Percentiles rank a stretch among this genome's conserved stretches.
phyloP scores from a whole-genome alignment of 148 eudicot species.

The Vaccinium vitisidaea region DNA sequence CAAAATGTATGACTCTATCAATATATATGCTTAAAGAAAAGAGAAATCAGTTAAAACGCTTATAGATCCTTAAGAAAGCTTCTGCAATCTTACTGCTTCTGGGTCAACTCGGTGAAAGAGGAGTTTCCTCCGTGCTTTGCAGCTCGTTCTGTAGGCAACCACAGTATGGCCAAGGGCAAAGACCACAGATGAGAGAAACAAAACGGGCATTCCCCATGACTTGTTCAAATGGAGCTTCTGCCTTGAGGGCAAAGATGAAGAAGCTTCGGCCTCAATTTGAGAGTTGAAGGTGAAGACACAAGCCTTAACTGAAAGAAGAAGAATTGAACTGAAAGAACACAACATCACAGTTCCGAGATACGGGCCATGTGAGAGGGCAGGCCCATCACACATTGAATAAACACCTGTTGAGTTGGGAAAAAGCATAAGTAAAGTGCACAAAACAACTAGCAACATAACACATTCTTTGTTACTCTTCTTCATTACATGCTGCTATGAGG shows the following conservation, averaged over 20 bases:
- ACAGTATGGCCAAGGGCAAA: slow-evolving; percentile 98
- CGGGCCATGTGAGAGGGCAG: slow-evolving; percentile 88
- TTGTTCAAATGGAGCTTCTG: slow-evolving; percentile 80
- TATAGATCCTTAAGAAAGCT: not conserved
- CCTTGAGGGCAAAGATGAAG: slow-evolving; percentile 64
- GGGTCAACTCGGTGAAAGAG: slow-evolving; percentile 82
- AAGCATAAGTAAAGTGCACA: slow-evolving; percentile 1
- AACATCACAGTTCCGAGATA: slow-evolving; percentile 83
- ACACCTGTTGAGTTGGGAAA: slow-evolving; percentile 53
- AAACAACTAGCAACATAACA: not conserved
- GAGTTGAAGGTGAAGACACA: slow-evolving; percentile 84
- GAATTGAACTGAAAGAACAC: slow-evolving; percentile 67
- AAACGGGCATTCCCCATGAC: slow-evolving; percentile 99
- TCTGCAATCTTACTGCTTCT: slow-evolving; percentile 63
- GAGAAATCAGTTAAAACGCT: not conserved
- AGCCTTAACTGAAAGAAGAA: slow-evolving; percentile 83
- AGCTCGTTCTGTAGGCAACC: slow-evolving; percentile 86
- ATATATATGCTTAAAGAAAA: not conserved
- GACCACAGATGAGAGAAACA: slow-evolving; percentile 90
- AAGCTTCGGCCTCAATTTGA: slow-evolving; percentile 78
- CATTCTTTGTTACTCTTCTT: not conserved
- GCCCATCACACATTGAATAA: slow-evolving; percentile 76
- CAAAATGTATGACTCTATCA: not conserved
- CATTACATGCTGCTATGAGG: not conserved
- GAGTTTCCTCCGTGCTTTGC: slow-evolving; percentile 85